A percentile compares a stretch with the other conserved stretches of the same genome.
phyloP scores from a whole-genome alignment of 106 monocot genomes.

The Vanilla planifolia region DNA sequence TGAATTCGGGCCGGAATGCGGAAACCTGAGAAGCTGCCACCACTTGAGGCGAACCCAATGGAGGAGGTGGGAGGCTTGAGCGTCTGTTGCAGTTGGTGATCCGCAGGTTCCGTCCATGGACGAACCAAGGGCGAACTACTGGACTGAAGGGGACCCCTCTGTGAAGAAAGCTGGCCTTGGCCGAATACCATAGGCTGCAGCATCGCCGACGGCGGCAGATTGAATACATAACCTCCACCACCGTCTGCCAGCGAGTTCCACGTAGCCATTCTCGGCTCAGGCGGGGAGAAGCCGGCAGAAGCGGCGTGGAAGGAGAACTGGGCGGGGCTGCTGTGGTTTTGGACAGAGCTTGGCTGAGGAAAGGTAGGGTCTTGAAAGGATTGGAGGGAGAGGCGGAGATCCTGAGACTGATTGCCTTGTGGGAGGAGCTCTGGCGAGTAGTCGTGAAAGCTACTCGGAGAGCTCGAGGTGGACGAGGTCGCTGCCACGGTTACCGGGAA shows the following conservation, averaged over 20 bases:
- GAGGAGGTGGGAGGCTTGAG: not conserved
- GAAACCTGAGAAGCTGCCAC: not conserved
- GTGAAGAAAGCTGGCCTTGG: slow-evolving; percentile 30
- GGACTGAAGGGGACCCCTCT: slow-evolving; percentile 96
- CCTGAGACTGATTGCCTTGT: slow-evolving; percentile 11
- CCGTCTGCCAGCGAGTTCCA: slow-evolving; percentile 8
- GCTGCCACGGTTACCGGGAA: no score
- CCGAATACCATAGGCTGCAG: slow-evolving; percentile 22
- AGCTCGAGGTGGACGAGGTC: not conserved
- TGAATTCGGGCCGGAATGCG: not conserved
- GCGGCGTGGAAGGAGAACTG: slow-evolving; percentile 15
- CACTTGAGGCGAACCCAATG: not conserved
- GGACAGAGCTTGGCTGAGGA: slow-evolving; percentile 14
- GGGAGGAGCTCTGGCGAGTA: no score
- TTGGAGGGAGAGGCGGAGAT: slow-evolving; percentile 74
- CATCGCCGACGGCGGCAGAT: slow-evolving; percentile 14
- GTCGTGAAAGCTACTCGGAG: no score
- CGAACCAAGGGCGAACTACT: slow-evolving; percentile 36
- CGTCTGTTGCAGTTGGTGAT: not conserved
- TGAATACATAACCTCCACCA: slow-evolving; percentile 25
- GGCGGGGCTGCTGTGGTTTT: not conserved
- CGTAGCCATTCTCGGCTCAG: not conserved
- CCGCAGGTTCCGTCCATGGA: not conserved
- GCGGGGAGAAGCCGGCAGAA: not conserved
- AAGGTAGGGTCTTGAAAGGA: slow-evolving; percentile 43